Conservation (phyloP, 805 yeast species). For the Cyberlindnera subsufficiens region DNA sequence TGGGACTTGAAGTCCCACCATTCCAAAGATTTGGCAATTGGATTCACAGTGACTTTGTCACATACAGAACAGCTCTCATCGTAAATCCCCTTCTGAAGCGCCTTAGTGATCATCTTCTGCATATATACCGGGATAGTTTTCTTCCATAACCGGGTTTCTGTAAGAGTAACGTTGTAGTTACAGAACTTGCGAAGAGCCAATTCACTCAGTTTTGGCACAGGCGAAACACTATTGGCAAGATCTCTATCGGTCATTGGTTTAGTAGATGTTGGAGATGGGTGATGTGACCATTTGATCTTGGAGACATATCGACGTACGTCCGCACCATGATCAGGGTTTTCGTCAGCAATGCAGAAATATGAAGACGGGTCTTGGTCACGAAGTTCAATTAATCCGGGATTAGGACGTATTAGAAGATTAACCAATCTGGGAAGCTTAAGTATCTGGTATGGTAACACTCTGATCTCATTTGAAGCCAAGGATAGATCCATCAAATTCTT, state of each 20-base stretch:
- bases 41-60: slow-evolving; percentile 41
- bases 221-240: slow-evolving; percentile 14
- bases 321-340: slow-evolving; percentile 10
- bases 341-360: slow-evolving; percentile 20
- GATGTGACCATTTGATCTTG: slow-evolving; percentile 20
- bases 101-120: slow-evolving; percentile 42
- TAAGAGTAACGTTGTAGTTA: slow-evolving; percentile 44
- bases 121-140: slow-evolving; percentile 36
- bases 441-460: slow-evolving; percentile 47
- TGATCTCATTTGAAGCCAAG: slow-evolving; percentile 45
- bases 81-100: slow-evolving; percentile 45
- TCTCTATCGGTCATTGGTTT: slow-evolving; percentile 15
- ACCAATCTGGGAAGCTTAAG: slow-evolving; percentile 37
- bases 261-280: not conserved
- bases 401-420: slow-evolving; percentile 51
- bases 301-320: slow-evolving; percentile 21
- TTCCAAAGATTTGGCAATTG: slow-evolving; percentile 53
- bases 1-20: slow-evolving; percentile 63
- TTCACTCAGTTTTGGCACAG: slow-evolving; percentile 42
- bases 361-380: slow-evolving; percentile 12
- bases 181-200: slow-evolving; percentile 44
- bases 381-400: slow-evolving; percentile 30
- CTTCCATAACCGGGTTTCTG: slow-evolving; percentile 53
- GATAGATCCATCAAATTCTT: slow-evolving; percentile 42
- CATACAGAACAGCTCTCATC: slow-evolving; percentile 52